A percentile compares a stretch with the other conserved stretches of the same genome.
Conservation (phyloP, 2,329 filamentous ascomycete species). For the Colletotrichum sidae region DNA sequence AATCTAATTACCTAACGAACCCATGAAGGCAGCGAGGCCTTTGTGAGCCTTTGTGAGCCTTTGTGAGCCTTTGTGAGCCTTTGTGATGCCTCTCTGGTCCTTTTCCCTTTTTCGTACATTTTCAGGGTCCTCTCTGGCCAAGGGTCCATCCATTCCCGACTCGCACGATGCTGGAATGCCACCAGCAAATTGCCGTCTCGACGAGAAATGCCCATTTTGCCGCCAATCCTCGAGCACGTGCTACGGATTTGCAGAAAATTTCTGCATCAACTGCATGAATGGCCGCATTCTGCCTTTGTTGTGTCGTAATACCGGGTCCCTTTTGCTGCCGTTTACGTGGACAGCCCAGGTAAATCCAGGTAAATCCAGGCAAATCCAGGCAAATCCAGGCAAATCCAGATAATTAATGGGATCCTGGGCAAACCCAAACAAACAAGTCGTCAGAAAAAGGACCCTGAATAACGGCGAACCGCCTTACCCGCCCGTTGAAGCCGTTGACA, state of each 20-base stretch:
- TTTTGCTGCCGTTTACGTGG: no score
- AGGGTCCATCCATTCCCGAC: slow-evolving; percentile 1
- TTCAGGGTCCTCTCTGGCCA: slow-evolving; percentile 15
- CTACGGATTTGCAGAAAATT: slow-evolving; percentile 10
- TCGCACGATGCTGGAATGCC: no score
- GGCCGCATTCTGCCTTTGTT: not conserved
- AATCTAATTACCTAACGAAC: slow-evolving; percentile 18
- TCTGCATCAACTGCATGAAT: slow-evolving; percentile 14
- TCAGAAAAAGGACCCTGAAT: no score
- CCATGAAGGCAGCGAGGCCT: slow-evolving; percentile 14
- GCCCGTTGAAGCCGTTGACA: no score
- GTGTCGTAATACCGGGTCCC: slow-evolving; percentile 12
- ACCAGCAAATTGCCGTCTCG: no score
- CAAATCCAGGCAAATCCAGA: no score
- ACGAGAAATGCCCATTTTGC: not conserved
- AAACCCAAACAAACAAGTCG: no score
- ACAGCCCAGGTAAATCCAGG: no score
- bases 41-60: not conserved
- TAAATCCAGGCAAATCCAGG: no score
- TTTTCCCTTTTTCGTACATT: not conserved
- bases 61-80: not conserved
- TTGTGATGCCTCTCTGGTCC: slow-evolving; percentile 6
- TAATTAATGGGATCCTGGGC: no score
- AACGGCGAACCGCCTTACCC: no score
- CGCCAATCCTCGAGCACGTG: slow-evolving; percentile 19